Base-by-base conservation (phyloP, 2,329 filamentous ascomycete genomes). In the Fusarium heterosporum region DNA sequence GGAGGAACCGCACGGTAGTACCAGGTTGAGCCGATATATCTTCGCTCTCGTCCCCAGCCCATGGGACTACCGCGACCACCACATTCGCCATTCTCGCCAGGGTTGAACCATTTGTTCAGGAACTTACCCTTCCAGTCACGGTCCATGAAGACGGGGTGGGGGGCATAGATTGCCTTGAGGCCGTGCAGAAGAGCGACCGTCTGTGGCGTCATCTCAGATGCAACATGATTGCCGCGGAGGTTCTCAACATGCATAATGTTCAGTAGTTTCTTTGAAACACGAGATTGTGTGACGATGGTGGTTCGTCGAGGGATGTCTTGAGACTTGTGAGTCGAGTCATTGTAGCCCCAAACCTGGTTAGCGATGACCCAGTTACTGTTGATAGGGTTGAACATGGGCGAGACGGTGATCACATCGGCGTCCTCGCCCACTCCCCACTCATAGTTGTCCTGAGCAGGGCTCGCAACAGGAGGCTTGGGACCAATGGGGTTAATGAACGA, bases 161-260 rank as follows among this genome's bases (percentile, higher is more conserved):
- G 92, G 12, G 88, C 90, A 72, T 90, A 92, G 6, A 93, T 89
- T 6, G 90, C 88, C 79, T 95, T 95, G 47, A 94, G 82, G 8
- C 92, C 91, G 74, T 96, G 91, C 64, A 93, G 86, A 17, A 95
- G 83, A 0, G 90, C 88, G 26, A 90, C 86, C 0, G 90, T 90
- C 55, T 90, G 89, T 1, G 91, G 88, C 61, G 89, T 91, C 91
- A 95, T 93, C 75, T 95, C 92, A 0, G 91, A 91, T 58, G 90
- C 90, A 71, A 94, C 88, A 73, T 93, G 90, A 72, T 91, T 90
- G 65, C 90, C 90, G 14, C 86, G 84, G 65, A 90, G 82, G 52
- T 91, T 92, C 76, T 94, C 92, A 32, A 87, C 84, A 73, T 95
- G 91, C 91, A 94, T 94, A 64, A 89, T 84, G 68, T 92, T 85